Conservation (phyloP, 1,139 yeast species). For the Candida labiduridarum region DNA sequence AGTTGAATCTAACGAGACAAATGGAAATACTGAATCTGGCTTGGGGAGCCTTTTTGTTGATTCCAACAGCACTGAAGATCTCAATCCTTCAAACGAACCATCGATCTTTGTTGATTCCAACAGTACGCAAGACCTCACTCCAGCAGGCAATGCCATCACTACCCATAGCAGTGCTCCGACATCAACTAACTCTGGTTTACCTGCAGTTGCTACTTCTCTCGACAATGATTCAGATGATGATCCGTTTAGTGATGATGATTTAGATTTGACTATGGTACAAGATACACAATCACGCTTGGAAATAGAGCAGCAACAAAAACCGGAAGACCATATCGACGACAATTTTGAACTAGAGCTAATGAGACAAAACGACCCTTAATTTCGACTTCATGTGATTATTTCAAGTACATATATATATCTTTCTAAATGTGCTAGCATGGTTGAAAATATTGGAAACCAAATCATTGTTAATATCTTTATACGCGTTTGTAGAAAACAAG, state of each 20-base stretch:
- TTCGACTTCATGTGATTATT: background rate
- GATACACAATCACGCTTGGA: constrained; percentile 9
- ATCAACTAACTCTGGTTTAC: background rate
- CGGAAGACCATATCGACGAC: constrained; percentile 25
- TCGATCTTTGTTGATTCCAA: background rate
- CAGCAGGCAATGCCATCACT: background rate
- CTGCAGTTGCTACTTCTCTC: constrained; percentile 15
- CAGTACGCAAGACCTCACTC: background rate
- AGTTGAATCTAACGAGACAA: background rate
- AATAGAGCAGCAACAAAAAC: constrained; percentile 15
- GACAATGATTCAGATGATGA: constrained; percentile 20
- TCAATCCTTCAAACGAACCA: background rate
- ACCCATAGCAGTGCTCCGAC: background rate
- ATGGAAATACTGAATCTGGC: background rate
- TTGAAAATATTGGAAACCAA: constrained; percentile 50
- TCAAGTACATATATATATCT: constrained; percentile 34
- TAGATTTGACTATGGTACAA: constrained; percentile 5
- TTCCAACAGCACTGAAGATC: constrained; percentile 1
- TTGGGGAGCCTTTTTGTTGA: constrained; percentile 5
- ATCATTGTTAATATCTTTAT: constrained; percentile 36
- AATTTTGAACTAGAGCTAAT: constrained; percentile 39
- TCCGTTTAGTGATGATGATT: constrained; percentile 25
- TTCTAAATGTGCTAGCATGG: constrained; percentile 41
- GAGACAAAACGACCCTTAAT: constrained; percentile 27
- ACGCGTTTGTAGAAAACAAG: constrained; percentile 39